Conservation (phyloP, 352 stramenopile genomes). For the Phytophthora palmivora region DNA sequence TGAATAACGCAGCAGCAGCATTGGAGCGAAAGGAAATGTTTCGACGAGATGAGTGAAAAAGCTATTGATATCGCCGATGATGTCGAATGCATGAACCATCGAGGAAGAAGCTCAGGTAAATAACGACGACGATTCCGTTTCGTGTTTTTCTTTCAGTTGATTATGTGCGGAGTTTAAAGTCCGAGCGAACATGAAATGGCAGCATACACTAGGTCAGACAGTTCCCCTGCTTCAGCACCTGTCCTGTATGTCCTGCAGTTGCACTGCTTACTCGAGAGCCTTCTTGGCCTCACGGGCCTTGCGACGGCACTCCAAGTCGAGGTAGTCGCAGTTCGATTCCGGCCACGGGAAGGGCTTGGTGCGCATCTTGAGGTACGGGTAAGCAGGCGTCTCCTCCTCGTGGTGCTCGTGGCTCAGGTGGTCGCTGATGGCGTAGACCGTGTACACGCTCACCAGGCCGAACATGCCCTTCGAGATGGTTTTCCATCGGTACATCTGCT, state of each 20-base stretch:
- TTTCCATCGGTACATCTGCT: slow-evolving; percentile 88
- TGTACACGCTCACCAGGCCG: slow-evolving; percentile 59
- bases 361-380: slow-evolving; percentile 88
- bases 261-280: slow-evolving; percentile 61
- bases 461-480: slow-evolving; percentile 90
- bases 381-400: slow-evolving; percentile 67
- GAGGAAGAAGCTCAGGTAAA: too few relatives aligned
- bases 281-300: slow-evolving; percentile 70
- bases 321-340: slow-evolving; percentile 80
- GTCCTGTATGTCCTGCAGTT: not conserved
- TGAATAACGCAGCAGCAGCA: not conserved
- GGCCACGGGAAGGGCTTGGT: slow-evolving; percentile 90
- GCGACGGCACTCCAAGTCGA: slow-evolving; percentile 80
- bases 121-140: slow-evolving; percentile 31
- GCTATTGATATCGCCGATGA: slow-evolving; percentile 49
- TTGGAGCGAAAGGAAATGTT: slow-evolving; percentile 32
- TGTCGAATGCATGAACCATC: too few relatives aligned
- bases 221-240: slow-evolving; percentile 1
- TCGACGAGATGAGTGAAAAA: slow-evolving; percentile 46
- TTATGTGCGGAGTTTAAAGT: slow-evolving; percentile 7
- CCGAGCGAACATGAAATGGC: slow-evolving; percentile 10
- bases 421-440: slow-evolving; percentile 67
- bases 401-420: slow-evolving; percentile 67
- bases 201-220: not conserved
- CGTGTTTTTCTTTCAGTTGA: slow-evolving; percentile 27